A percentile compares a stretch with the other conserved stretches of the same genome.
Conservation (phyloP, 2,329 filamentous ascomycete genomes). For the Zymoseptoria crescenta region DNA sequence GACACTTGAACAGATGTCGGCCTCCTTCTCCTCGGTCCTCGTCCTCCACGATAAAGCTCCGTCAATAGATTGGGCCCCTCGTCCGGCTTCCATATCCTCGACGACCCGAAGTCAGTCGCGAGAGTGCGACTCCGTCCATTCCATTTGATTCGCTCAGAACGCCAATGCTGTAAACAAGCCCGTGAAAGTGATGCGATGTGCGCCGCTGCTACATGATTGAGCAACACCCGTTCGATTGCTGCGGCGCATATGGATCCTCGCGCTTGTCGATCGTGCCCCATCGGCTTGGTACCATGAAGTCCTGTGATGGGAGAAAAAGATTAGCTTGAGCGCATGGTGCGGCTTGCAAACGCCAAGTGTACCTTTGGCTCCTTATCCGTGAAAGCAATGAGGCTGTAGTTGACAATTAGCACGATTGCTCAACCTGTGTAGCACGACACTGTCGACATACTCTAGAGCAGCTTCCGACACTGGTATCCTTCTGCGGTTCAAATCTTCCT, state of each 20-base stretch:
- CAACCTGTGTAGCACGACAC: background rate
- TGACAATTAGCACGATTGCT: constrained; percentile 7
- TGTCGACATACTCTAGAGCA: constrained; percentile 47
- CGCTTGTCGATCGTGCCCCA: constrained; percentile 92
- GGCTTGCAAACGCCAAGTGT: background rate
- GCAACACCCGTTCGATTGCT: constrained; percentile 89
- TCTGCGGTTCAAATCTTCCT: constrained; percentile 91
- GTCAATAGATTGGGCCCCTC: background rate
- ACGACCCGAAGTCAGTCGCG: background rate
- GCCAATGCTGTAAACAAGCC: constrained; percentile 18
- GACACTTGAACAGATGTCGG: background rate
- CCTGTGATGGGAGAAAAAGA: constrained; percentile 29
- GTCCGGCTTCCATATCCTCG: background rate
- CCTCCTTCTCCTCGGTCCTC: background rate
- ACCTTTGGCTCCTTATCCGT: constrained; percentile 80
- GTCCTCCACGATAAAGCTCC: background rate
- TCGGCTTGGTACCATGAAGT: constrained; percentile 97
- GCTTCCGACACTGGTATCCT: constrained; percentile 94
- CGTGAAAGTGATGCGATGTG: constrained; percentile 7
- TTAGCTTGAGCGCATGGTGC: constrained; percentile 3
- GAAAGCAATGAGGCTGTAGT: constrained; percentile 81
- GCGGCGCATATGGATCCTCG: constrained; percentile 97
- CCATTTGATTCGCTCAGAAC: constrained; percentile 15
- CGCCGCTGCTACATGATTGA: constrained; percentile 67
- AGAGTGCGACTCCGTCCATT: constrained; percentile 2